Conservation (phyloP, 768 basidiomycete genomes). For the Neoboletus brunneissimus region DNA sequence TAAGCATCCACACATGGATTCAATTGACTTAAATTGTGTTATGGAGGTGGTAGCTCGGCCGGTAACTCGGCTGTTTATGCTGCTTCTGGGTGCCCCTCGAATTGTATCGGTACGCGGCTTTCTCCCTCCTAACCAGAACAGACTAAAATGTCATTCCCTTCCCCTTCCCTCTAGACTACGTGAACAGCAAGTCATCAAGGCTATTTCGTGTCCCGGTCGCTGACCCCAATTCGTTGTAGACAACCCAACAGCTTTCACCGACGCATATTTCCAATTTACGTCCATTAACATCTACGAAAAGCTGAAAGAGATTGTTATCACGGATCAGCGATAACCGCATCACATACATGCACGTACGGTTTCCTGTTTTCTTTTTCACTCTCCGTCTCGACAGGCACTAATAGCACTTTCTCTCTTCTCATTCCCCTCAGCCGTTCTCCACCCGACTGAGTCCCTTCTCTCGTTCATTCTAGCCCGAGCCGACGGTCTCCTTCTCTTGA, state of each 20-base stretch:
- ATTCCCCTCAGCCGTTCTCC: too few relatives aligned
- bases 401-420: too few relatives aligned
- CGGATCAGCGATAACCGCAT: too few relatives aligned
- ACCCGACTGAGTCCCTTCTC: too few relatives aligned
- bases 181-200: constrained; percentile 19
- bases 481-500: too few relatives aligned
- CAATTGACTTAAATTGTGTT: too few relatives aligned
- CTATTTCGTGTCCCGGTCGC: not conserved
- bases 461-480: too few relatives aligned
- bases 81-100: constrained; percentile 24
- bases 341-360: too few relatives aligned
- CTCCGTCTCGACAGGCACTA: too few relatives aligned
- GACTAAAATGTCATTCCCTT: not conserved
- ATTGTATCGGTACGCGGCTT: not conserved
- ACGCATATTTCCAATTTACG: constrained; percentile 43
- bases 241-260: constrained; percentile 39
- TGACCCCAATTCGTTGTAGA: constrained; percentile 12
- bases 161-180: constrained; percentile 20
- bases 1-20: not conserved
- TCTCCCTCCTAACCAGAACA: not conserved
- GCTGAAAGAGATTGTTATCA: too few relatives aligned
- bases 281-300: constrained; percentile 37
- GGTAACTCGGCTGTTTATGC: constrained; percentile 25
- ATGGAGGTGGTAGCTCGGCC: constrained; percentile 31
- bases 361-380: too few relatives aligned